These are phyloP conservation scores for Fusarium oxysporum DNA, from an alignment of 2,329 filamentous ascomycete genomes.

Conservation along the genomic window DNA sequence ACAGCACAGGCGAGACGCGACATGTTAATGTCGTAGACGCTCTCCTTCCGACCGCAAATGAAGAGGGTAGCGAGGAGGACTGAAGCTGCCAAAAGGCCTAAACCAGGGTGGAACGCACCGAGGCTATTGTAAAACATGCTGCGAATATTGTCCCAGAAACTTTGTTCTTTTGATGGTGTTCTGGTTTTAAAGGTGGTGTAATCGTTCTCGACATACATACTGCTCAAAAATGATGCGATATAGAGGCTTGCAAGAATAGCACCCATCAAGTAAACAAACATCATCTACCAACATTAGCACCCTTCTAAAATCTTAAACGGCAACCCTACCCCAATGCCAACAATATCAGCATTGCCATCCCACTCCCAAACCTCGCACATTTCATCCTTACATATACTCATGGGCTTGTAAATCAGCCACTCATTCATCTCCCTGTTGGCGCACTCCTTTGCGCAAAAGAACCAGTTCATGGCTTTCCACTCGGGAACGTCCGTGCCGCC, in stretches of 20 bases:
- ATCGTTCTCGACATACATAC: neutral
- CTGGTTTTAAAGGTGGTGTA: neutral
- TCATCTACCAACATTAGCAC: neutral
- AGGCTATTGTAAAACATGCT: neutral
- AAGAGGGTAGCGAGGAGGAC: neutral
- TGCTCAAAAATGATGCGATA: accelerated
- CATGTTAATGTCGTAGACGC: neutral
- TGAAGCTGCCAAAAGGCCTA: accelerated
- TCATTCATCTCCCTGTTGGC: neutral
- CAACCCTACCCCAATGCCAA: neutral
- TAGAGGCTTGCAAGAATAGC: neutral
- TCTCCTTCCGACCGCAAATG: neutral
- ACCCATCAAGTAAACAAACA: neutral
- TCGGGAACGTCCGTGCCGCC: neutral
- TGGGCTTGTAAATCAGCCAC: neutral
- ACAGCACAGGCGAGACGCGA: neutral
- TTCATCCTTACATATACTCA: neutral
- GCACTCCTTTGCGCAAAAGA: neutral
- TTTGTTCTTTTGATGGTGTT: accelerated
- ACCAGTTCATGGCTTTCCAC: neutral
- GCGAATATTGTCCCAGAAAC: accelerated
- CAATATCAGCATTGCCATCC: neutral
- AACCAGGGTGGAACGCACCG: neutral
- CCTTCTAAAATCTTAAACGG: accelerated
- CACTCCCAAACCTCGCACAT: neutral